Base-by-base conservation (phyloP, 306 rosid genomes). In the Arachis stenosperma region DNA sequence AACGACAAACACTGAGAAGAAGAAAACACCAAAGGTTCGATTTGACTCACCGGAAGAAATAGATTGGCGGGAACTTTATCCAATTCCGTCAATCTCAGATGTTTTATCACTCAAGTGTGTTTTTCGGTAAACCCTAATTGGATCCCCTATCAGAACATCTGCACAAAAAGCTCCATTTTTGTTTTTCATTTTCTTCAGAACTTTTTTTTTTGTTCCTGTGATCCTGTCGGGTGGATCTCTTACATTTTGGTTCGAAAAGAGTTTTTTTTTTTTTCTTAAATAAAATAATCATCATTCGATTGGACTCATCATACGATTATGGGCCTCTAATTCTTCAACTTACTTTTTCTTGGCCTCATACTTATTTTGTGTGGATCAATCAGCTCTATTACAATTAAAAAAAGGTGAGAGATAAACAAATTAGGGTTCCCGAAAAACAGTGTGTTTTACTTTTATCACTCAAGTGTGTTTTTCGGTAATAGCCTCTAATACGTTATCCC, bases 51-150 rank as follows among this genome's bases (percentile, higher is more conserved):
- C 44, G 12, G 70, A 9, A 1, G 17, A 13, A 50, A 6, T 50
- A 11, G 14, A 50, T 6, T 15, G n/a, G 55, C 10, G 8, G 46
- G 78, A 47, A 41, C 17, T 61, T 52, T 14, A 52, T n/a, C 57
- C 15, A 46, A 74, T 64, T 53, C 8, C 17, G 65, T n/a, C 71
- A 29, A 61, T 41, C 69, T 27, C 47, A 50, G 44, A 4, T 8
- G n/a, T 52, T 52, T 50, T 52, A n/a, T 52, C 57, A 52, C 29
- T 5, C 8, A 48, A 1, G 12, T 46, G 46, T 46, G 51, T 8
- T 42, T 22, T 61, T 39, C 43, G 50, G 44, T 8, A 74, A 74
- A 62, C 70, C 78, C 70, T 62, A 73, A 52, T 3, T 40, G 40
- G 42, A 39, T 41, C 13, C 11, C 11, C 30, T 11, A 48, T 48